Evolutionary conservation across 2,329 filamentous ascomycete species (phyloP), one percentile per base, ranked within the genome.

Genomic region (Zasmidium citrigriseum): DNA sequence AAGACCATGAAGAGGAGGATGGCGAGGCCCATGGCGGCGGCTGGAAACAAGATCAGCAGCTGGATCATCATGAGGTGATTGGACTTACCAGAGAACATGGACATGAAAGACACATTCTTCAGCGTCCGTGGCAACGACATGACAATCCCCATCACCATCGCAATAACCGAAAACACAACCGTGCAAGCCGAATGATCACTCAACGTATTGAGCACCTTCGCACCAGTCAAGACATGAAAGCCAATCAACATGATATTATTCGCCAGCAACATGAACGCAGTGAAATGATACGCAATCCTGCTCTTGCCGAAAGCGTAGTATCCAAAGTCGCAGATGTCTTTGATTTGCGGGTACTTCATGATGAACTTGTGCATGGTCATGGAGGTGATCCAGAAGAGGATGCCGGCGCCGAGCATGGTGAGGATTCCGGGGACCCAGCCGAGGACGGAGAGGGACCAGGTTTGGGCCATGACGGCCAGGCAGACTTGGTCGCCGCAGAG

Each of bases 301-400:
- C 70, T 76, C 58, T 76, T 74, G 21, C 78, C 78, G 59, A 78
- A 81, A 22, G 71, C 70, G 58, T 79, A 76, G 67, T 80, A 82
- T 47, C 76, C 79, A 53, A 81, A 81, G 55, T 81, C 78, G 62
- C 79, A 81, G 60, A 82, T 81, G 64, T 82, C 76, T 53, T 64
- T 76, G 66, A 82, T 81, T 34, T 80, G 75, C 11, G 79, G 79
- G 55, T 81, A 61, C 60, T 80, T 80, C 79, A 82, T 81, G 69
- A 82, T 81, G 66, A 73, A 82, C 55, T 77, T 77, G 70, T 80
- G 77, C 78, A 82, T 81, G 20, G 79, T 81, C 25, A 81, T 76
- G 11, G 76, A 79, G 11, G 79, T 82, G 55, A 80, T 76, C 76
- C 76, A 81, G 71, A 82, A 81, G 2, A 82, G 65, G 3, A 75